Evolutionary conservation across 441 rosid genomes (phyloP).

Genomic region (Euphorbia schlechtendalii): DNA sequence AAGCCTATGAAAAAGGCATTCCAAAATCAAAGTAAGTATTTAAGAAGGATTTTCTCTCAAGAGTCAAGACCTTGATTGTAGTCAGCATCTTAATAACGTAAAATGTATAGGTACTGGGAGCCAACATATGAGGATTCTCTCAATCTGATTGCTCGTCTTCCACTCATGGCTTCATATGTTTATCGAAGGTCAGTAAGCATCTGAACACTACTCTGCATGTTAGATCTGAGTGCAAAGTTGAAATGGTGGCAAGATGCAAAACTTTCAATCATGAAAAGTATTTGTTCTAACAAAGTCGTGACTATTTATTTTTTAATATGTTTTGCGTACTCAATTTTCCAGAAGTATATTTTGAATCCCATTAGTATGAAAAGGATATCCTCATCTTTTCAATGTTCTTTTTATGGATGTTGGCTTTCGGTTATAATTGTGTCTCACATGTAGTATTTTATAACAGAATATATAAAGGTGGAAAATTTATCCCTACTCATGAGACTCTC

Average conservation of each 20-base stretch:
- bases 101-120: constrained; percentile 78
- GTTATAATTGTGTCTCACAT: neutral
- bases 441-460: constrained; percentile 34
- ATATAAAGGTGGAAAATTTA: constrained; percentile 66
- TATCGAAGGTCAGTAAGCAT: constrained; percentile 64
- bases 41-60: constrained; percentile 16
- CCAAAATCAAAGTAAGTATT: constrained; percentile 69
- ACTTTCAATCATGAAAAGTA: constrained; percentile 10
- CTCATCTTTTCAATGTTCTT: no score
- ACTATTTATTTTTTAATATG: no score
- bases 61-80: constrained; percentile 3
- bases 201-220: constrained; percentile 11
- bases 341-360: no score
- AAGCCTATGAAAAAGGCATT: constrained; percentile 87
- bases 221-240: neutral
- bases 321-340: no score
- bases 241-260: neutral
- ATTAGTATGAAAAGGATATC: neutral
- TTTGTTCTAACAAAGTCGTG: no score
- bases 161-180: constrained; percentile 79
- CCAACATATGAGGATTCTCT: constrained; percentile 89
- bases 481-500: constrained; percentile 62
- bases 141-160: constrained; percentile 83
- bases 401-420: neutral
- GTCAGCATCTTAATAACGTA: constrained; percentile 18